Evolutionary conservation across 805 yeast species (phyloP).

Genomic region (Dipodascus geniculatus): DNA sequence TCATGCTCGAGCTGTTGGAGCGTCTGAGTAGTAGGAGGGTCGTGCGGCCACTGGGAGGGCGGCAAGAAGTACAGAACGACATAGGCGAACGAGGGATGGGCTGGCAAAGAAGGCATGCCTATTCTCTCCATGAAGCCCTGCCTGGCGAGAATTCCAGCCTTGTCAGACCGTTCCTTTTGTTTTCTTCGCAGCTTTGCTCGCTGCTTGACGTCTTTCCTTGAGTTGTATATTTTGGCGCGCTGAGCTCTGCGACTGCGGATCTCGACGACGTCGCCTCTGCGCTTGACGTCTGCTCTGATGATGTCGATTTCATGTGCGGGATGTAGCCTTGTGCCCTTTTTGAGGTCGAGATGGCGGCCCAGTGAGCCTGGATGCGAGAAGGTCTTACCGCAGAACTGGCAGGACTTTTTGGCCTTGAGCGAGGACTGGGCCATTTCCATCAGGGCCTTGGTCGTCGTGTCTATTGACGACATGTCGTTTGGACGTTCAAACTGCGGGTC

Average conservation of each 20-base stretch:
- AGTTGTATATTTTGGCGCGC: conserved; percentile 34
- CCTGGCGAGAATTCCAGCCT: conserved; percentile 30
- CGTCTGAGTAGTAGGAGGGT: conserved; percentile 39
- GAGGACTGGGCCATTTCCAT: conserved; percentile 2
- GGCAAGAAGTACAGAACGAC: conserved; percentile 36
- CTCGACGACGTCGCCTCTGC: conserved; percentile 37
- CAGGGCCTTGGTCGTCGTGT: background rate
- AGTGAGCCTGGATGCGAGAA: conserved; percentile 49
- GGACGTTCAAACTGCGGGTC: background rate
- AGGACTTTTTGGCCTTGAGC: conserved; percentile 24
- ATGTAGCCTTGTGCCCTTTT: conserved; percentile 41
- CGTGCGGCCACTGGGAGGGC: conserved; percentile 39
- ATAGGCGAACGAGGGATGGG: conserved; percentile 39
- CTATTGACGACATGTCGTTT: background rate
- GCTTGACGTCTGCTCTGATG: conserved; percentile 37
- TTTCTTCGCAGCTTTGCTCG: conserved; percentile 35
- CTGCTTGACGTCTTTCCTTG: conserved; percentile 37
- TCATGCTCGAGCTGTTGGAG: conserved; percentile 25
- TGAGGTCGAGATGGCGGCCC: conserved; percentile 47
- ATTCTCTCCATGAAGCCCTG: conserved; percentile 27
- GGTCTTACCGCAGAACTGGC: conserved; percentile 41
- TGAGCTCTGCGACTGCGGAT: conserved; percentile 30
- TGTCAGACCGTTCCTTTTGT: conserved; percentile 30
- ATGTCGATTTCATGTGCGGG: conserved; percentile 37
- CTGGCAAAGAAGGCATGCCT: conserved; percentile 30